phyloP scores from a whole-genome alignment of 164 flowering plant genomes.

The Stephania cephalantha region DNA sequence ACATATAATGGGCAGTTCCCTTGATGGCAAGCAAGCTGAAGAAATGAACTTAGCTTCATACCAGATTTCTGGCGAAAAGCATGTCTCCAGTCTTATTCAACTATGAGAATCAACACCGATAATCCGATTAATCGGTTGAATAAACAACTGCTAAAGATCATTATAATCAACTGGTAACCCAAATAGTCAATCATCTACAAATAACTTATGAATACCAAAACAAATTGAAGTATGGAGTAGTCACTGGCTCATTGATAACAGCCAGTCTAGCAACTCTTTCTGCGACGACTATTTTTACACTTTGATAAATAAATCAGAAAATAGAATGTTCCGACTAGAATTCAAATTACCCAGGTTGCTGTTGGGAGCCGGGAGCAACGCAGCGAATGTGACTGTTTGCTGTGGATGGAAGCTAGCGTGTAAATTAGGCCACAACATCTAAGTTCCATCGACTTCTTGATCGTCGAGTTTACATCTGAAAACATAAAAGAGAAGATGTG shows the following conservation, averaged over 20 bases:
- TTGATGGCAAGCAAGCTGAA: no score
- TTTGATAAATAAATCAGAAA: neutral
- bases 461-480: neutral
- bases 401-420: neutral
- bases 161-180: neutral
- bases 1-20: no score
- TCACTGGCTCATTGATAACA: neutral
- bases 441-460: neutral
- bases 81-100: no score
- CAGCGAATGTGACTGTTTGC: neutral
- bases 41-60: no score
- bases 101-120: neutral
- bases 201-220: neutral
- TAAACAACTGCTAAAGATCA: neutral
- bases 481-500: neutral
- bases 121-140: neutral
- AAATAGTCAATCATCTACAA: neutral
- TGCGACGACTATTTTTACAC: neutral
- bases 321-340: neutral
- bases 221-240: neutral
- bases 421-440: neutral
- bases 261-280: no score
- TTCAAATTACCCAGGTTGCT: neutral
- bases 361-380: neutral
- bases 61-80: no score